Percentiles rank a stretch among this genome's conserved stretches.
These are phyloP conservation scores for Cenchrus fungigraminus DNA, from an alignment of 176 grass and related monocot species.

Conservation along the genomic window DNA sequence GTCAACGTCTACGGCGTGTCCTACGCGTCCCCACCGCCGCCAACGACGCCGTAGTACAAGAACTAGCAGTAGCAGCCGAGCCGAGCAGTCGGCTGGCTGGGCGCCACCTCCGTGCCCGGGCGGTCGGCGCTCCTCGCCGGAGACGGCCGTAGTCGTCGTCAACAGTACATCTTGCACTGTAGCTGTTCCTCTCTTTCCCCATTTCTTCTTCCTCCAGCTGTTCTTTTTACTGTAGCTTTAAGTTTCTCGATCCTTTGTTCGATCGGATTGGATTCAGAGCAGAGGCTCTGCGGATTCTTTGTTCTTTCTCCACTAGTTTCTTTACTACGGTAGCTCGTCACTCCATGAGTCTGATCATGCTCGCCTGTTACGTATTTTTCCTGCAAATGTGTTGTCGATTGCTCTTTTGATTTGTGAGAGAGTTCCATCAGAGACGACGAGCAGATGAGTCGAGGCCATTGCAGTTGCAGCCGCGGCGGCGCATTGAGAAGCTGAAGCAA, in stretches of 20 bases:
- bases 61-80: constrained; percentile 36
- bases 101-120: constrained; percentile 33
- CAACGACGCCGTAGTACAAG: constrained; percentile 25
- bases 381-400: background rate
- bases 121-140: background rate
- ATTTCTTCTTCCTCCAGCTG: background rate
- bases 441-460: background rate
- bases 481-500: background rate
- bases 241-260: constrained; percentile 28
- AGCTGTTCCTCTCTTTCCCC: background rate
- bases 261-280: constrained; percentile 55
- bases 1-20: constrained; percentile 52
- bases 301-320: background rate
- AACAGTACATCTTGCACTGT: constrained; percentile 51
- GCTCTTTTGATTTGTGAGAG: background rate
- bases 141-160: background rate
- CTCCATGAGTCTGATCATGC: background rate
- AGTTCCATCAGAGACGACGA: background rate
- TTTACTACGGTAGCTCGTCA: background rate
- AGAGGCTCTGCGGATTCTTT: constrained; percentile 45
- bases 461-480: too few relatives aligned
- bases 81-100: background rate
- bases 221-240: constrained; percentile 13
- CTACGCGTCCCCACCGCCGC: constrained; percentile 18
- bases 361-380: too few relatives aligned